Conservation (phyloP, 2,329 filamentous ascomycete genomes). For the Stromatinia cepivora region DNA sequence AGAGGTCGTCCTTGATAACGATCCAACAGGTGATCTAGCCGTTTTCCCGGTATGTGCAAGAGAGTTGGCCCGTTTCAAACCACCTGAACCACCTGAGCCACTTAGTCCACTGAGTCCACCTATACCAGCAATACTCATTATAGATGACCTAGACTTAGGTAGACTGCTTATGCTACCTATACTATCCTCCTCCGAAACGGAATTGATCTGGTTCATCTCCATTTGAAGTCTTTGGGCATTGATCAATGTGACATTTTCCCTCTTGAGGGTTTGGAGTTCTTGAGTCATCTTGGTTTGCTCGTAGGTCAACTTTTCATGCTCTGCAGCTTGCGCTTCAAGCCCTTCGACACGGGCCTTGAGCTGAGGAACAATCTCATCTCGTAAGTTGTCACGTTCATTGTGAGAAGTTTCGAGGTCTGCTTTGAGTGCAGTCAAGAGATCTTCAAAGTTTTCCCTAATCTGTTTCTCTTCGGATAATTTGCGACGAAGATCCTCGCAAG, state of each 20-base stretch:
- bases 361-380: conserved; percentile 83
- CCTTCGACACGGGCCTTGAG: conserved; percentile 75
- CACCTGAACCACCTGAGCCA: conserved; percentile 33
- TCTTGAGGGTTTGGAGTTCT: conserved; percentile 70
- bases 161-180: conserved; percentile 29
- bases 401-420: conserved; percentile 78
- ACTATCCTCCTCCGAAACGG: conserved; percentile 59
- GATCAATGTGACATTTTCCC: conserved; percentile 58
- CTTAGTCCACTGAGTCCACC: conserved; percentile 34
- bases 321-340: conserved; percentile 71
- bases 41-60: conserved; percentile 47
- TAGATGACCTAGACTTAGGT: conserved; percentile 25
- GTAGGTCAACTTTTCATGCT: conserved; percentile 72
- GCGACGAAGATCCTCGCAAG: conserved; percentile 79
- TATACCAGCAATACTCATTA: conserved; percentile 11
- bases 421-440: conserved; percentile 80
- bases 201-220: conserved; percentile 54
- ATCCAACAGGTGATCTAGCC: conserved; percentile 41
- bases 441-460: conserved; percentile 91
- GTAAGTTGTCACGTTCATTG: conserved; percentile 88
- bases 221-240: conserved; percentile 51
- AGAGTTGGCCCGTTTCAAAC: conserved; percentile 66
- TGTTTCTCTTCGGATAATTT: conserved; percentile 81
- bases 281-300: conserved; percentile 85
- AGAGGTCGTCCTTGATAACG: conserved; percentile 59